A percentile compares a stretch with the other conserved stretches of the same genome.
These are phyloP conservation scores for Chrysochromulina tobinii DNA, from an alignment of 78 protist genomes.

Conservation along the genomic window DNA sequence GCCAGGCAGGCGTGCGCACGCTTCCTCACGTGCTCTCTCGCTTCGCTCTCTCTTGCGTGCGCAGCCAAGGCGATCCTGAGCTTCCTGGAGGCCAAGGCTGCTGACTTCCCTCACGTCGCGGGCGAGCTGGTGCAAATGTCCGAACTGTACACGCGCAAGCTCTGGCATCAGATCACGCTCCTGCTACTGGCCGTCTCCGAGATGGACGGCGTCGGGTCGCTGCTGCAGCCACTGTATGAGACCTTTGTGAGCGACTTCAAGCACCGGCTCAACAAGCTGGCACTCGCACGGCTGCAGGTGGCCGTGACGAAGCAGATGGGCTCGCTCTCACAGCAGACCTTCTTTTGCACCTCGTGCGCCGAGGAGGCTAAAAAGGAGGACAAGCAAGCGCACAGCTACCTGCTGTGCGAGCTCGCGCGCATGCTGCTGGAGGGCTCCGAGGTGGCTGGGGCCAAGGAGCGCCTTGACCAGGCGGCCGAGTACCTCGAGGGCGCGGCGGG, in stretches of 20 bases:
- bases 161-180: constrained; percentile 37
- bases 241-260: constrained; percentile 70
- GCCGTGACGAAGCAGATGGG: constrained; percentile 48
- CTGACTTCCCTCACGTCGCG: neutral
- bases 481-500: neutral
- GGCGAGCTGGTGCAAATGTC: neutral
- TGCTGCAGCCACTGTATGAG: constrained; percentile 54
- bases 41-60: no score
- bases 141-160: constrained; percentile 22
- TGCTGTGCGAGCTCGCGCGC: constrained; percentile 12
- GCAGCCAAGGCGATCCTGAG: constrained; percentile 7
- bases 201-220: constrained; percentile 25
- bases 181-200: neutral
- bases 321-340: neutral
- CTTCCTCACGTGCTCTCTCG: no score
- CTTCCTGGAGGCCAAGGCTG: neutral
- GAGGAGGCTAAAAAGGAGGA: constrained; percentile 41
- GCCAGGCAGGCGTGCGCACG: no score
- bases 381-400: neutral
- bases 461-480: neutral
- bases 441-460: neutral
- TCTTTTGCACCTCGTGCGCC: neutral
- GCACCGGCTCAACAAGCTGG: constrained; percentile 58
- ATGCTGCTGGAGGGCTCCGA: neutral
- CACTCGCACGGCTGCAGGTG: constrained; percentile 56